Percentiles rank a stretch among this genome's conserved stretches.
Conservation (phyloP, 2,329 filamentous ascomycete genomes). For the Fusarium pseudoanthophilum region DNA sequence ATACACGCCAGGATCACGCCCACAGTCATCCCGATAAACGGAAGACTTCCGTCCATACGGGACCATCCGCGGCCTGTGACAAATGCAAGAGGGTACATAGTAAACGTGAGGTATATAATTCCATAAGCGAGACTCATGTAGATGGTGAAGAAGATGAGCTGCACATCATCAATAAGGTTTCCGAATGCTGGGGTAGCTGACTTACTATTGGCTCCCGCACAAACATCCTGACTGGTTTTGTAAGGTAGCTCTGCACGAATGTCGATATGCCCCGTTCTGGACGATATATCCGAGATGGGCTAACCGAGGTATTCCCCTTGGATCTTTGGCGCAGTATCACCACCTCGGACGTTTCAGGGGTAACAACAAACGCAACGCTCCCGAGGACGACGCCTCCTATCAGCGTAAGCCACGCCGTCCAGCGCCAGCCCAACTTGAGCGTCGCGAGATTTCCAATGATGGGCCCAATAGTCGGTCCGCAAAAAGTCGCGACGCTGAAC, state of each 20-base stretch:
- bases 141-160: not conserved
- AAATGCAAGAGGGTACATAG: not conserved
- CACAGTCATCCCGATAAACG: not conserved
- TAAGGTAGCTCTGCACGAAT: not conserved
- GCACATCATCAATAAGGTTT: not conserved
- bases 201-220: not conserved
- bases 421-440: not conserved
- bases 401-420: not conserved
- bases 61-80: not conserved
- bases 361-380: not conserved
- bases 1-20: not conserved
- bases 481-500: not conserved
- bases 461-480: not conserved
- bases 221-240: not conserved
- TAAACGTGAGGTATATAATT: not conserved
- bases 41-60: not conserved
- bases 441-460: not conserved
- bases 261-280: not conserved
- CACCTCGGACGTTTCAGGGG: not conserved
- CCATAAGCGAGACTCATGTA: not conserved
- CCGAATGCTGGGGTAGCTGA: not conserved
- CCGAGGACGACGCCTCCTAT: not conserved
- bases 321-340: not conserved
- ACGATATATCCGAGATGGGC: not conserved
- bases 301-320: not conserved